Conservation (phyloP, 2,329 filamentous ascomycete species). For the Thielaviopsis cerberus region DNA sequence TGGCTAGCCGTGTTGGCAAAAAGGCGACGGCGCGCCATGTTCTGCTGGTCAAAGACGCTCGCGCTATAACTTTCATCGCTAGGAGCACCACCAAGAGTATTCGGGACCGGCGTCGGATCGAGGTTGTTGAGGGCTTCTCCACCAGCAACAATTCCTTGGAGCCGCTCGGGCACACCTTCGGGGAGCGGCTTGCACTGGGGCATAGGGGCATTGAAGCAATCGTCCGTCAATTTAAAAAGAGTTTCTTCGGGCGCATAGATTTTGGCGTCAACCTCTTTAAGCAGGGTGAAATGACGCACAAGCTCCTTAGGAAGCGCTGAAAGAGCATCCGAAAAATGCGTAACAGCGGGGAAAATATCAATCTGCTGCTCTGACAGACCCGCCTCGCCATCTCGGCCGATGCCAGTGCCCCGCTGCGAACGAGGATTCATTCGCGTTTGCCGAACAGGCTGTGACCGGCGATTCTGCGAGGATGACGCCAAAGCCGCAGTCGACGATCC, state of each 20-base stretch:
- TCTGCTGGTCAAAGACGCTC: neutral
- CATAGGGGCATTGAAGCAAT: conserved; percentile 31
- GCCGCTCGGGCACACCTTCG: neutral
- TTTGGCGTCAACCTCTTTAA: conserved; percentile 97
- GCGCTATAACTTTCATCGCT: conserved; percentile 15
- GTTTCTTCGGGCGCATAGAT: conserved; percentile 74
- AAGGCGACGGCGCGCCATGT: conserved; percentile 46
- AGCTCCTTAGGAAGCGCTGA: conserved; percentile 86
- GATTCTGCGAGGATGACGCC: conserved; percentile 25
- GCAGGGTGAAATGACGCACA: conserved; percentile 80
- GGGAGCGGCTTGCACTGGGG: conserved; percentile 6
- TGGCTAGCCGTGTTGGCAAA: conserved; percentile 63
- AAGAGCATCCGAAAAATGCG: conserved; percentile 76
- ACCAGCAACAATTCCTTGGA: conserved; percentile 1
- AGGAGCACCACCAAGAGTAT: conserved; percentile 21
- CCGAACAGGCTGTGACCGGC: conserved; percentile 44
- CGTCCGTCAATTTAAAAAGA: conserved; percentile 56
- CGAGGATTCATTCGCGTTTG: conserved; percentile 48
- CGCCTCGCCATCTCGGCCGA: conserved; percentile 26
- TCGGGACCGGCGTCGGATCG: conserved; percentile 21
- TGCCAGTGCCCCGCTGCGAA: conserved; percentile 22
- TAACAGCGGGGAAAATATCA: conserved; percentile 48
- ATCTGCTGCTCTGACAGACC: conserved; percentile 35
- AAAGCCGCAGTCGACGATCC: conserved; percentile 15
- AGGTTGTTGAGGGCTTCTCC: conserved; percentile 6